A percentile compares a stretch with the other conserved stretches of the same genome.
Evolutionary conservation across 1,284 basidiomycete genomes (phyloP).

Genomic region (Ganoderma leucocontextum): DNA sequence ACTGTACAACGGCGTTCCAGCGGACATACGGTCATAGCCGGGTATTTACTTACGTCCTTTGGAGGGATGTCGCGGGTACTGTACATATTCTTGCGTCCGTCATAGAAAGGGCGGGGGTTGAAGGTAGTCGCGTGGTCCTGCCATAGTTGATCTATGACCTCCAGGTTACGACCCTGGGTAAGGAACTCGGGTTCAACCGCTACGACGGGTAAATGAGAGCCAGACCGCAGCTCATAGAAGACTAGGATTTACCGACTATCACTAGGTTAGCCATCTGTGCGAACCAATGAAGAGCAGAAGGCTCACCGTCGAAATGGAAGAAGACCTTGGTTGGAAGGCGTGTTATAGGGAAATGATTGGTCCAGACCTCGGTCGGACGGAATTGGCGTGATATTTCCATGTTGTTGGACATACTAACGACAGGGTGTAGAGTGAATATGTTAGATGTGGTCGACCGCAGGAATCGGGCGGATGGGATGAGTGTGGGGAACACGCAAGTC

Average conservation of each 20-base stretch:
- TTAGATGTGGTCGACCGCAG: neutral
- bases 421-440: neutral
- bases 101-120: conserved; percentile 34
- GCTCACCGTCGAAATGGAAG: conserved; percentile 39
- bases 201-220: neutral
- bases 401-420: neutral
- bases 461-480: neutral
- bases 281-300: neutral
- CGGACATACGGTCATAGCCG: neutral
- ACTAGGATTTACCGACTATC: conserved; percentile 17
- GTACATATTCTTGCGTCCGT: conserved; percentile 38
- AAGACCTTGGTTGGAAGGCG: conserved; percentile 23
- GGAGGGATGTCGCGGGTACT: conserved; percentile 17
- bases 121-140: conserved; percentile 30
- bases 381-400: neutral
- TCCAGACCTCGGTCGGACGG: conserved; percentile 20
- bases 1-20: conserved; percentile 1
- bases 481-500: conserved; percentile 6
- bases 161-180: conserved; percentile 27
- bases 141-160: conserved; percentile 36
- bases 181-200: conserved; percentile 20
- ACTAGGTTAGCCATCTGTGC: neutral
- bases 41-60: neutral
- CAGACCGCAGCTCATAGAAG: neutral
- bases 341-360: conserved; percentile 35